Evolutionary conservation across 108 stramenopile genomes (phyloP), one percentile per base, ranked within the genome.

Genomic region (Skeletonema tropicum): DNA sequence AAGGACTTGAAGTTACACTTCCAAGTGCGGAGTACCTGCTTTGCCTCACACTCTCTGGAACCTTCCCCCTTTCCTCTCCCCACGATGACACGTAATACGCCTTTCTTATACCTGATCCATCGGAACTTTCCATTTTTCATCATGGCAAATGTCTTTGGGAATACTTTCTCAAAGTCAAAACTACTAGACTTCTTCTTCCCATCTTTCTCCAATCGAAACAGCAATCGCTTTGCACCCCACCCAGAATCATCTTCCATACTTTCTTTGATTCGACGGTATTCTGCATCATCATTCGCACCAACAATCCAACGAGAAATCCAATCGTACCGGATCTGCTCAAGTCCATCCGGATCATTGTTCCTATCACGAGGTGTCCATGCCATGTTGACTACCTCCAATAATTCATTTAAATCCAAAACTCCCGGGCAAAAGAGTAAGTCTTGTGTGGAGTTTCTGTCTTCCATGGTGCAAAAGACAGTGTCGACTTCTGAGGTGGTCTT

Each of bases 141-240:
- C 75, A 64, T 62, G 33, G 63, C 74, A 66, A 35, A 64, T 13
- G 80, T 76, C 75, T 76, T 81, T 23, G 80, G 80, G 59, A 81
- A 81, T 1, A 72, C 64, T 45, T 55, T 64, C 26, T 57, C 29
- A 76, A 81, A 81, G 13, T 70, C 68, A 66, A 81, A 81, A 29
- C 31, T 60, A 29, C 31, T 60, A 15, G 61, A 57, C 23, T 0
- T 26, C 6, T 71, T 66, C 25, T 52, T 55, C 38, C 11, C 38
- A 48, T 76, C 60, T 25, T 76, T 55, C 6, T 14, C 13, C 6
- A 64, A 26, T 26, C 74, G 74, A 76, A 76, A 62, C 31, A 76
- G 39, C 2, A 79, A 31, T 2, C 29, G 11, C 49, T 67, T 60
- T 19, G 77, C 41, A 25, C 72, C 77, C 21, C 9, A 73, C 7